phyloP scores from a whole-genome alignment of 352 stramenopile species.

The Sclerospora graminicola region DNA sequence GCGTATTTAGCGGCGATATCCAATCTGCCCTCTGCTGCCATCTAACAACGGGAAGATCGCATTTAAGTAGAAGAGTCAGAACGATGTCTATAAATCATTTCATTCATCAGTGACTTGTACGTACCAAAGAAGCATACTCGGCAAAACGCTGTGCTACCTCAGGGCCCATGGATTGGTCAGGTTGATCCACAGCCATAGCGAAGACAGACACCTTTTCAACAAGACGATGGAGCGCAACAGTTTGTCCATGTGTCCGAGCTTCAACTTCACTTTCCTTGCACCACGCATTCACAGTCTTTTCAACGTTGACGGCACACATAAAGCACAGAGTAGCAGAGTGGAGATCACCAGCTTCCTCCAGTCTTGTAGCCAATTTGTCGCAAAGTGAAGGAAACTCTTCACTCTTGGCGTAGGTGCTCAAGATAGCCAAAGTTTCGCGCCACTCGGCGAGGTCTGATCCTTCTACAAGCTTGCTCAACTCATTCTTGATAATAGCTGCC shows the following conservation, averaged over 20 bases:
- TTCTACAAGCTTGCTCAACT: conserved; percentile 77
- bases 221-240: conserved; percentile 90
- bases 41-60: conserved; percentile 24
- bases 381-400: conserved; percentile 95
- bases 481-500: conserved; percentile 92
- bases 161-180: conserved; percentile 74
- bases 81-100: neutral
- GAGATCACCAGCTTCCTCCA: conserved; percentile 87
- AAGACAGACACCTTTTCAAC: conserved; percentile 96
- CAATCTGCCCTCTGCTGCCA: conserved; percentile 89
- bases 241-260: conserved; percentile 46
- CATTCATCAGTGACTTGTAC: neutral
- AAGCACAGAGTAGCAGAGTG: conserved; percentile 93
- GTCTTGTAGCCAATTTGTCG: conserved; percentile 86
- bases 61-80: neutral
- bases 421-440: conserved; percentile 95
- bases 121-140: conserved; percentile 70
- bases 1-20: conserved; percentile 91
- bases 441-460: conserved; percentile 90
- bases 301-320: conserved; percentile 92
- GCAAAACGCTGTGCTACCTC: conserved; percentile 87
- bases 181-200: conserved; percentile 75
- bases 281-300: conserved; percentile 81
- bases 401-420: conserved; percentile 95
- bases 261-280: conserved; percentile 87